phyloP scores from a whole-genome alignment of 2,329 filamentous ascomycete species.

The Rutstroemia sydowiana region DNA sequence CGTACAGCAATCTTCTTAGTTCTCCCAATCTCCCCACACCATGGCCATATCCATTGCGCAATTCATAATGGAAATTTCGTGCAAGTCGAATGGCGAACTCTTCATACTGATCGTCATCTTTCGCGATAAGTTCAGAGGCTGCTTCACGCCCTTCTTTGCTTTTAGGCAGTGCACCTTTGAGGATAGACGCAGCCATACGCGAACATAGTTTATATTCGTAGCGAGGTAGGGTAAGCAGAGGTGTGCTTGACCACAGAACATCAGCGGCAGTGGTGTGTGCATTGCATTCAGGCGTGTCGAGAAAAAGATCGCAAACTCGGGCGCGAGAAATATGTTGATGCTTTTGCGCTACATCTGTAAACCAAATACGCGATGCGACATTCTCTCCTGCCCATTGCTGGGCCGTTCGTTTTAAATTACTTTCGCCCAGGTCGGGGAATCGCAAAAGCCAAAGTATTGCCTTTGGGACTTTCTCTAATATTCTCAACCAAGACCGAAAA shows the following conservation, averaged over 20 bases:
- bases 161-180: slow-evolving; percentile 80
- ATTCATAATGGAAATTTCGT: slow-evolving; percentile 51
- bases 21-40: slow-evolving; percentile 66
- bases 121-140: slow-evolving; percentile 68
- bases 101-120: slow-evolving; percentile 78
- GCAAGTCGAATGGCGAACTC: slow-evolving; percentile 64
- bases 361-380: slow-evolving; percentile 80
- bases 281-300: slow-evolving; percentile 97
- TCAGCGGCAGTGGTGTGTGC: slow-evolving; percentile 96
- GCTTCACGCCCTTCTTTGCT: slow-evolving; percentile 58
- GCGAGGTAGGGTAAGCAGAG: slow-evolving; percentile 79
- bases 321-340: slow-evolving; percentile 88
- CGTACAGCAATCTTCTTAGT: slow-evolving; percentile 73
- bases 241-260: slow-evolving; percentile 92
- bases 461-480: slow-evolving; percentile 76
- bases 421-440: slow-evolving; percentile 89
- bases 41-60: slow-evolving; percentile 40
- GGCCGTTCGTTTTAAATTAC: slow-evolving; percentile 74
- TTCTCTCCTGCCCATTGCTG: slow-evolving; percentile 75
- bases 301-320: slow-evolving; percentile 85
- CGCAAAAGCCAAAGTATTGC: slow-evolving; percentile 92
- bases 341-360: slow-evolving; percentile 95
- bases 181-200: slow-evolving; percentile 91
- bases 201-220: slow-evolving; percentile 99
- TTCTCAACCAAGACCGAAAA: slow-evolving; percentile 91